Evolutionary conservation across 208 protist genomes (phyloP).

Genomic region (Trypanosoma conorhini): DNA sequence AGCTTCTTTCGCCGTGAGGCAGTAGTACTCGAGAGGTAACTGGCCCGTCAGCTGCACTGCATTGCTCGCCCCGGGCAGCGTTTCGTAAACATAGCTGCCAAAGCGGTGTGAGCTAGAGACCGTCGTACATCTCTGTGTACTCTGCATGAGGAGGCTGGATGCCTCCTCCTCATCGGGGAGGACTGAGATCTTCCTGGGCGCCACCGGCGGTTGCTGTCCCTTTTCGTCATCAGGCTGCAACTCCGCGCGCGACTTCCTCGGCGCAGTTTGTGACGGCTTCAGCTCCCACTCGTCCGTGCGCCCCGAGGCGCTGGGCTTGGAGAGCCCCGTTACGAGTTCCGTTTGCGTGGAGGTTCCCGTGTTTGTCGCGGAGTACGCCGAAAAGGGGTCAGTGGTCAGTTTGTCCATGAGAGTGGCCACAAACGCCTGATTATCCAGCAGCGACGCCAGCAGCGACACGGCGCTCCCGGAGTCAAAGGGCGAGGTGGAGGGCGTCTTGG

Average conservation of each 20-base stretch:
- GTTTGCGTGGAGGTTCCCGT: neutral
- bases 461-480: neutral
- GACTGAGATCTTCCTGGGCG: neutral
- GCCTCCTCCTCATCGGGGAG: neutral
- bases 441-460: neutral
- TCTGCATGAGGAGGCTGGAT: neutral
- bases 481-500: neutral
- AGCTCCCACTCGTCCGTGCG: neutral
- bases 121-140: neutral
- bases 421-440: constrained; percentile 10
- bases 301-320: neutral
- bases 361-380: neutral
- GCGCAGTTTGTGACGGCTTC: neutral
- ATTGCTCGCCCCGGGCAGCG: neutral
- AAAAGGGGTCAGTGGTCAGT: constrained; percentile 2
- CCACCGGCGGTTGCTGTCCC: neutral
- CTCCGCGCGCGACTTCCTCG: neutral
- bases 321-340: neutral
- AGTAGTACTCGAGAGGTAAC: constrained; percentile 26
- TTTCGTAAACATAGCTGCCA: constrained; percentile 28
- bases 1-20: neutral
- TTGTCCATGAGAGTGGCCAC: constrained; percentile 7
- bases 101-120: constrained; percentile 12
- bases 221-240: neutral
- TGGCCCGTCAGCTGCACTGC: neutral